Conservation (phyloP, 2,329 filamentous ascomycete species). For the Sporothrix sp. region DNA sequence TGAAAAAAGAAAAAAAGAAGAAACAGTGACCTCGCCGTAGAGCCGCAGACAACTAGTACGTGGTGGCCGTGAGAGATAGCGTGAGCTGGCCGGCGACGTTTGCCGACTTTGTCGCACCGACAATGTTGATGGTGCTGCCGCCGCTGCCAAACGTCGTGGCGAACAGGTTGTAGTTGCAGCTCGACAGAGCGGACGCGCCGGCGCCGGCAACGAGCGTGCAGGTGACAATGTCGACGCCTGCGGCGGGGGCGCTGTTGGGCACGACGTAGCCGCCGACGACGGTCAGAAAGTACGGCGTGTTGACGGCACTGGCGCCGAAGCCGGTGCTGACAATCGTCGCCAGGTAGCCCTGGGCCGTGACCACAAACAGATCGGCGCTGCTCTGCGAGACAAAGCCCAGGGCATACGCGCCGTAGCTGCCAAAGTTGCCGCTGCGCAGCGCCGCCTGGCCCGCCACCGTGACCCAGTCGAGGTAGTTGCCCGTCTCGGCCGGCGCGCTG, state of each 20-base stretch:
- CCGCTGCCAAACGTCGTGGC: background rate
- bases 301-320: background rate
- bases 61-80: background rate
- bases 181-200: background rate
- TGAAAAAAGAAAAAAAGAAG: background rate
- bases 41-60: background rate
- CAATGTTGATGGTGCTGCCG: background rate
- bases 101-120: background rate
- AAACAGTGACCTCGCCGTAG: background rate
- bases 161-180: conserved; percentile 5
- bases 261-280: background rate
- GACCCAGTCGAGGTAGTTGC: background rate
- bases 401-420: background rate
- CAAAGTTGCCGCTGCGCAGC: background rate
- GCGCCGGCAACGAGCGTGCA: conserved; percentile 2
- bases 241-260: background rate
- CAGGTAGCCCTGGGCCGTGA: background rate
- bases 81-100: background rate
- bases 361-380: background rate
- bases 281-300: background rate
- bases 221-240: background rate
- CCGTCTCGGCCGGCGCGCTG: background rate
- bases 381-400: background rate
- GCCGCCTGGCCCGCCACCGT: background rate
- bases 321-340: background rate